A percentile compares a stretch with the other conserved stretches of the same genome.
These are phyloP conservation scores for Leccinellum luteum DNA, from an alignment of 768 basidiomycete species.

Conservation along the genomic window DNA sequence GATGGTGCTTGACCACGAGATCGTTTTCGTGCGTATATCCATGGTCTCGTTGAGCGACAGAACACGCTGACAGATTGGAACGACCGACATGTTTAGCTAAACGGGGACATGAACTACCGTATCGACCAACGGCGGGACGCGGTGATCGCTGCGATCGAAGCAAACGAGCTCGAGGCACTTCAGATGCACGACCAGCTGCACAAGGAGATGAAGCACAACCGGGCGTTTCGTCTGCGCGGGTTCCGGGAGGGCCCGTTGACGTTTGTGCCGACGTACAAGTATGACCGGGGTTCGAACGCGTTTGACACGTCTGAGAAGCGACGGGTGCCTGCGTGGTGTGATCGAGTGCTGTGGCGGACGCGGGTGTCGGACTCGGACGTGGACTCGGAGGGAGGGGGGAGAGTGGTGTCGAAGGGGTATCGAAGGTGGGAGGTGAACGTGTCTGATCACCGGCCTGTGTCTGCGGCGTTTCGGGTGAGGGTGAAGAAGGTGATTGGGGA, in stretches of 20 bases:
- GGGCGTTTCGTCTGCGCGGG: constrained; percentile 78
- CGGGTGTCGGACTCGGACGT: neutral
- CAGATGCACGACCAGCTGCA: constrained; percentile 81
- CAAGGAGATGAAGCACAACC: constrained; percentile 86
- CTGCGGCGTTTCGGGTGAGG: constrained; percentile 69
- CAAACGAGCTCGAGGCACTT: constrained; percentile 62
- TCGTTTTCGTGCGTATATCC: constrained; percentile 63
- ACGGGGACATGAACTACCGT: constrained; percentile 96
- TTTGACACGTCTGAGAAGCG: constrained; percentile 91
- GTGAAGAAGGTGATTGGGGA: constrained; percentile 70
- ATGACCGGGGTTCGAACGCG: constrained; percentile 71
- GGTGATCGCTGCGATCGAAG: constrained; percentile 68
- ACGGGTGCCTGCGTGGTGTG: constrained; percentile 94
- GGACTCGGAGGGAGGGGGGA: constrained; percentile 43
- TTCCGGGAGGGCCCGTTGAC: constrained; percentile 81
- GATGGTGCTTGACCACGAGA: constrained; percentile 92
- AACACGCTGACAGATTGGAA: neutral
- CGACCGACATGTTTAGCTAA: constrained; percentile 50
- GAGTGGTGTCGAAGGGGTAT: constrained; percentile 72
- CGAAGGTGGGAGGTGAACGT: constrained; percentile 81
- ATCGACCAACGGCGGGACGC: constrained; percentile 90
- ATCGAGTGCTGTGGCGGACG: constrained; percentile 79
- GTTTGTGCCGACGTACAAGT: constrained; percentile 94
- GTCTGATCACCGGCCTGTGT: constrained; percentile 89
- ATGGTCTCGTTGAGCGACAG: neutral